These are phyloP conservation scores for Kwoniella dejecticola DNA, from an alignment of 768 basidiomycete genomes.

Conservation along the genomic window DNA sequence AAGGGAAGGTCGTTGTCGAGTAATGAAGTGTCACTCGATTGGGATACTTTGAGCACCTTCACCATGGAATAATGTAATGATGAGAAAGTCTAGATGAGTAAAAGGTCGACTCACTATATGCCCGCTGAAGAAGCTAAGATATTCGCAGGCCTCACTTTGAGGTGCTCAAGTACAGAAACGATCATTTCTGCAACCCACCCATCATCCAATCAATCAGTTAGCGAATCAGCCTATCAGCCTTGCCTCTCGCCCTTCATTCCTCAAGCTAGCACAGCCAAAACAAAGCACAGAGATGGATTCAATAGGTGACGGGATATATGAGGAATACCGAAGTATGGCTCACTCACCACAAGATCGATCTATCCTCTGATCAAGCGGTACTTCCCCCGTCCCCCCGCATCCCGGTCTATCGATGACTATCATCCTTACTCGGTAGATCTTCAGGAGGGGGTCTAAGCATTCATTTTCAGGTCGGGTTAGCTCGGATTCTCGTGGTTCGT, in stretches of 20 bases:
- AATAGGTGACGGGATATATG: background rate
- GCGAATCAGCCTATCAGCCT: too few relatives aligned
- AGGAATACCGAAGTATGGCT: too few relatives aligned
- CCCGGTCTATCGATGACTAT: constrained; percentile 51
- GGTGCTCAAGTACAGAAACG: constrained; percentile 43
- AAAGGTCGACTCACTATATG: constrained; percentile 37
- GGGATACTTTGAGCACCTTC: too few relatives aligned
- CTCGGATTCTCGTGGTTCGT: background rate
- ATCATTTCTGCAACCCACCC: constrained; percentile 34
- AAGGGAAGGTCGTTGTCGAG: too few relatives aligned
- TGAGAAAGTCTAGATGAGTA: too few relatives aligned
- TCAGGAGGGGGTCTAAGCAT: constrained; percentile 39
- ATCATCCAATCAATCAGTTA: background rate
- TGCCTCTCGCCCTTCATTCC: too few relatives aligned
- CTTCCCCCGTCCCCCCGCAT: constrained; percentile 39
- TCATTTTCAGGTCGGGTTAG: background rate
- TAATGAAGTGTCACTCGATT: too few relatives aligned
- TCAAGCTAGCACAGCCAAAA: too few relatives aligned
- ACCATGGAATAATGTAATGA: too few relatives aligned
- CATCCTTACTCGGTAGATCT: constrained; percentile 38
- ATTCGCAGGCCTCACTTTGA: constrained; percentile 33
- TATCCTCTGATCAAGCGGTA: constrained; percentile 39
- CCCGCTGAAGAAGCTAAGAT: constrained; percentile 46
- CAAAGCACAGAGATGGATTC: background rate
- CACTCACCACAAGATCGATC: constrained; percentile 37